These are phyloP conservation scores for Halenospora varia DNA, from an alignment of 495 filamentous ascomycete species.

Conservation along the genomic window DNA sequence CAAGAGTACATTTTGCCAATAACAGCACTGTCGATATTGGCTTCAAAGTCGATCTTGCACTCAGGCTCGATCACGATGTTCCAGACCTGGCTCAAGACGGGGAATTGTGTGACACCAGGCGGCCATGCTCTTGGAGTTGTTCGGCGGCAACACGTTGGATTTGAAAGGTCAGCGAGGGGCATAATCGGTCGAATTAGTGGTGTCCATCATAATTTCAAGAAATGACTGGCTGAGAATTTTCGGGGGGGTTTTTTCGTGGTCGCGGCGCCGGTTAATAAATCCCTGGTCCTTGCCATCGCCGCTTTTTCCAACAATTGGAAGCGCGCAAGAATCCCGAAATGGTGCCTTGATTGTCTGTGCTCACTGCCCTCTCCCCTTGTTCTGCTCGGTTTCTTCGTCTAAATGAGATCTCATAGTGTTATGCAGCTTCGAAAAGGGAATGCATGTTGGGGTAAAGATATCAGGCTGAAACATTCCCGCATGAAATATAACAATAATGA, in stretches of 20 bases:
- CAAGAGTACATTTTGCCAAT: no score
- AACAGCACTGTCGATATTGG: background rate
- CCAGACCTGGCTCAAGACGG: background rate
- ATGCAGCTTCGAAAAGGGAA: background rate
- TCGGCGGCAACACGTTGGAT: conserved; percentile 20
- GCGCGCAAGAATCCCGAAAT: background rate
- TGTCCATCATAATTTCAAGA: conserved; percentile 14
- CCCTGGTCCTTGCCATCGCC: conserved; percentile 5
- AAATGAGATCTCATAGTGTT: background rate
- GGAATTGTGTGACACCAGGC: background rate
- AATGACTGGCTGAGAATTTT: conserved; percentile 25
- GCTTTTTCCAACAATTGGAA: conserved; percentile 10
- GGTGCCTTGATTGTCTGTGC: background rate
- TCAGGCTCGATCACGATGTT: background rate
- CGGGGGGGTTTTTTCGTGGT: conserved; percentile 5
- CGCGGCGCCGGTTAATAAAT: conserved; percentile 16
- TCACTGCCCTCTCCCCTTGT: background rate
- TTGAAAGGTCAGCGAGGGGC: conserved; percentile 17
- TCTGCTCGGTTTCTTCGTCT: background rate
- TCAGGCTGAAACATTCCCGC: background rate
- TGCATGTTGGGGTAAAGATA: background rate
- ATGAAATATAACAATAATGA: background rate
- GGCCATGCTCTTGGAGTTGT: background rate
- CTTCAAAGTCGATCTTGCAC: background rate
- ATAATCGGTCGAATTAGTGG: conserved; percentile 14